phyloP scores from a whole-genome alignment of 805 yeast genomes.

The Starmerella floris region DNA sequence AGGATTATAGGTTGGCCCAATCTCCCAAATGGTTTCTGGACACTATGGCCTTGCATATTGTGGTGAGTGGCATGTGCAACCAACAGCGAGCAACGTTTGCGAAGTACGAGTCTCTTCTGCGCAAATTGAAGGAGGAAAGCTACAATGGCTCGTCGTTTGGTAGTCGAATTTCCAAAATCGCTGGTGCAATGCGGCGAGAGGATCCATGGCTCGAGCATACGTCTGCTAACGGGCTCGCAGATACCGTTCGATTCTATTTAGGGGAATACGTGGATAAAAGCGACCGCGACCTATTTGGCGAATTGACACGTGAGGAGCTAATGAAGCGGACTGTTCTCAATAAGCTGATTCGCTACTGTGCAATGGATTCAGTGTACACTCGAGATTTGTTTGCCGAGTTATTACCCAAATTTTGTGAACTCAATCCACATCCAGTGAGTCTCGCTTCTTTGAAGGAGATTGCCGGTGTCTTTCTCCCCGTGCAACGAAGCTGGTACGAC shows the following conservation, averaged over 20 bases:
- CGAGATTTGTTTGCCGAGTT: conserved; percentile 52
- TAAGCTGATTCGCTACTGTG: conserved; percentile 63
- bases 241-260: conserved; percentile 71
- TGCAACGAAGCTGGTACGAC: conserved; percentile 56
- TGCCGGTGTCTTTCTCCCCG: conserved; percentile 65
- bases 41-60: conserved; percentile 85
- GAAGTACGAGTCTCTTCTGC: conserved; percentile 21
- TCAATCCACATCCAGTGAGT: conserved; percentile 88
- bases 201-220: conserved; percentile 74
- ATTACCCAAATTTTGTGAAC: conserved; percentile 50
- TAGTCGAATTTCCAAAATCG: neutral
- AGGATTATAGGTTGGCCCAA: conserved; percentile 59
- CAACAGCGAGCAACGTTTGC: conserved; percentile 73
- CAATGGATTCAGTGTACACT: conserved; percentile 69
- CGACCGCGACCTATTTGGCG: conserved; percentile 49
- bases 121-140: conserved; percentile 16
- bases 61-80: conserved; percentile 84
- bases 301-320: conserved; percentile 41
- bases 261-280: conserved; percentile 52
- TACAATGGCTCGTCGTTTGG: too few species aligned
- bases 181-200: conserved; percentile 39
- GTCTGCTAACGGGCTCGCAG: conserved; percentile 63
- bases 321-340: conserved; percentile 38
- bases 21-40: conserved; percentile 73
- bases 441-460: conserved; percentile 72